Conservation (phyloP, 2,329 filamentous ascomycete species). For the Microcera coccophila region DNA sequence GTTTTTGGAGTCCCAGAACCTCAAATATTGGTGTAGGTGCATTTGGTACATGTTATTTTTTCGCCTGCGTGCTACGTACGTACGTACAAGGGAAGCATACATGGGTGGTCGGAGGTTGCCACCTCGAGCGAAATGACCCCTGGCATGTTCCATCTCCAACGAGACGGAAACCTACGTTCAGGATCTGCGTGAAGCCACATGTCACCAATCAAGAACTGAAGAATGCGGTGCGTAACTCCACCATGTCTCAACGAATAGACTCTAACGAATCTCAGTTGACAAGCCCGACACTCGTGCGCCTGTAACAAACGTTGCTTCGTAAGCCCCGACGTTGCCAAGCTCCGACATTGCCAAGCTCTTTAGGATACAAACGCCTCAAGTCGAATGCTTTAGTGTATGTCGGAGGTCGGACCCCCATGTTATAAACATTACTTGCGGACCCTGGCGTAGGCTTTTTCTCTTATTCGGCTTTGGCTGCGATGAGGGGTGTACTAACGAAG, state of each 20-base stretch:
- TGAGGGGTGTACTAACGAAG: neutral
- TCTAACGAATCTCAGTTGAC: constrained; percentile 28
- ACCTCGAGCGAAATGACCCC: no score
- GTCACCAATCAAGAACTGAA: constrained; percentile 33
- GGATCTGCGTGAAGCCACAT: constrained; percentile 27
- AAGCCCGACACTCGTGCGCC: constrained; percentile 34
- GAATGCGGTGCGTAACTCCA: constrained; percentile 26
- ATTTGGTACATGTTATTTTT: no score
- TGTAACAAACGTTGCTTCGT: constrained; percentile 16
- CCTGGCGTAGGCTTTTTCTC: constrained; percentile 2
- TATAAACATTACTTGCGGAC: constrained; percentile 32
- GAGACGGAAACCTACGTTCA: constrained; percentile 36
- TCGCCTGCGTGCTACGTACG: no score
- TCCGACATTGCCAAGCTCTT: constrained; percentile 22
- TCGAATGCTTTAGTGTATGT: constrained; percentile 32
- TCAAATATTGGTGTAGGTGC: no score
- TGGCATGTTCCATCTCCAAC: constrained; percentile 33
- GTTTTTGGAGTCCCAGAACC: no score
- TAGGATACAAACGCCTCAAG: constrained; percentile 33
- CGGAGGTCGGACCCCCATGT: constrained; percentile 34
- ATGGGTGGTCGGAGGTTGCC: no score
- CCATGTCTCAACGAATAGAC: neutral
- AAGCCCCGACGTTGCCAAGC: constrained; percentile 27
- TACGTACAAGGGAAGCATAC: no score
- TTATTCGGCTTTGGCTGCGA: neutral